Percentiles rank a stretch among this genome's conserved stretches.
These are phyloP conservation scores for Aureobasidium subglaciale DNA, from an alignment of 2,329 filamentous ascomycete genomes.

Conservation along the genomic window DNA sequence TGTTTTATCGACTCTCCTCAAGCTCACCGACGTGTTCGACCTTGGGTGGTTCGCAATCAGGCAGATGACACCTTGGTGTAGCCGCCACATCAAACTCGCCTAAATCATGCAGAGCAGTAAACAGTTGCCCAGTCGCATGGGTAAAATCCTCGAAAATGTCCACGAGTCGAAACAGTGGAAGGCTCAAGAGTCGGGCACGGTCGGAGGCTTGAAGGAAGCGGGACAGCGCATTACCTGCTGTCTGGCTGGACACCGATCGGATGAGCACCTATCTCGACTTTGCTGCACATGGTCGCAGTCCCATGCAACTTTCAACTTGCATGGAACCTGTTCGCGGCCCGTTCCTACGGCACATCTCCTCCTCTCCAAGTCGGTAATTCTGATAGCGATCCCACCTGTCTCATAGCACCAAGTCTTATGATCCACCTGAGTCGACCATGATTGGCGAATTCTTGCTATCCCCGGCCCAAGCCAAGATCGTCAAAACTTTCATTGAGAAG, in stretches of 20 bases:
- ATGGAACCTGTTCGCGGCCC: slow-evolving; percentile 5
- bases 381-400: slow-evolving; percentile 9
- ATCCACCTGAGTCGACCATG: too few species aligned
- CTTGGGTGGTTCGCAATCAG: neutral
- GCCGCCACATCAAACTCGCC: neutral
- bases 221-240: slow-evolving; percentile 1
- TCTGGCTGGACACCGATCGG: neutral
- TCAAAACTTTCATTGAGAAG: too few species aligned
- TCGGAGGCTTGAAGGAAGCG: slow-evolving; percentile 2
- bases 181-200: neutral
- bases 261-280: neutral
- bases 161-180: neutral
- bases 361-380: slow-evolving; percentile 2
- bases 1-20: neutral
- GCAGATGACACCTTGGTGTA: slow-evolving; percentile 6
- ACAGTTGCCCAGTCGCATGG: neutral
- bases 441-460: too few species aligned
- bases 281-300: neutral
- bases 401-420: too few species aligned
- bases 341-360: slow-evolving; percentile 7
- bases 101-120: slow-evolving; percentile 7
- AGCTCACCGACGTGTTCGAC: slow-evolving; percentile 4
- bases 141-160: neutral
- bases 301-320: slow-evolving; percentile 2
- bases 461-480: too few species aligned